A percentile compares a stretch with the other conserved stretches of the same genome.
phyloP scores from a whole-genome alignment of 2,329 filamentous ascomycete genomes.

The Colletotrichum godetiae region DNA sequence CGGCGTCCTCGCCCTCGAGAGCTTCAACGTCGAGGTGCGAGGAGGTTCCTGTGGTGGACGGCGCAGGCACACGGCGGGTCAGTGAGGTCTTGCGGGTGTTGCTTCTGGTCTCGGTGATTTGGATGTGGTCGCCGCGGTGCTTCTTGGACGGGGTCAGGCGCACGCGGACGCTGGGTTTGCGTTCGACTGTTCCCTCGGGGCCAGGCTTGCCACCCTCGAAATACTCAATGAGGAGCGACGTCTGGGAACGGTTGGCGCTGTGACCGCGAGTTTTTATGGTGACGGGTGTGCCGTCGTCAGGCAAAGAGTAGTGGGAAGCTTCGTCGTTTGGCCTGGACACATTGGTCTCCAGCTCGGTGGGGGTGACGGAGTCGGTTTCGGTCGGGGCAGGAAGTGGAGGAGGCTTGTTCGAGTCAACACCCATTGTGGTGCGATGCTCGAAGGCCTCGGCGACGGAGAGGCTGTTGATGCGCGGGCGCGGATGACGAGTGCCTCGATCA shows the following conservation, averaged over 20 bases:
- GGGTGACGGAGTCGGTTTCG: constrained; percentile 74
- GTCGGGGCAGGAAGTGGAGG: constrained; percentile 83
- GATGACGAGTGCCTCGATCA: constrained; percentile 31
- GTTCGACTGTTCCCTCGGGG: constrained; percentile 65
- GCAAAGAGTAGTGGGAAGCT: constrained; percentile 82
- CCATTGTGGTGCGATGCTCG: constrained; percentile 57
- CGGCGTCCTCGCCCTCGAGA: constrained; percentile 68
- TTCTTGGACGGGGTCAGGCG: constrained; percentile 83
- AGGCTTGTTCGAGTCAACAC: constrained; percentile 64
- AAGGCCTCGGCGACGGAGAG: constrained; percentile 29
- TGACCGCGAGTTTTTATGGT: constrained; percentile 85
- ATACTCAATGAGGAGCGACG: constrained; percentile 93
- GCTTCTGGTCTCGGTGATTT: constrained; percentile 85
- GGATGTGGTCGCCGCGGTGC: constrained; percentile 78
- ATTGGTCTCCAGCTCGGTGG: constrained; percentile 75
- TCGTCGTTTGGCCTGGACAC: constrained; percentile 75
- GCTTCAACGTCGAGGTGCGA: constrained; percentile 55
- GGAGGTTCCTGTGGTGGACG: constrained; percentile 52
- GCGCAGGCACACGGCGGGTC: constrained; percentile 65
- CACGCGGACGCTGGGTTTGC: constrained; percentile 84
- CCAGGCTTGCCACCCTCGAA: constrained; percentile 81
- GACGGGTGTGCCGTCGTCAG: constrained; percentile 89
- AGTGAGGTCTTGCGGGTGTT: constrained; percentile 72
- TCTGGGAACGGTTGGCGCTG: constrained; percentile 76
- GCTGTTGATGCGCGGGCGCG: constrained; percentile 24